Evolutionary conservation across 2,329 filamentous ascomycete species (phyloP), one percentile per base, ranked within the genome.

Genomic region (Aspergillus fijiensis): DNA sequence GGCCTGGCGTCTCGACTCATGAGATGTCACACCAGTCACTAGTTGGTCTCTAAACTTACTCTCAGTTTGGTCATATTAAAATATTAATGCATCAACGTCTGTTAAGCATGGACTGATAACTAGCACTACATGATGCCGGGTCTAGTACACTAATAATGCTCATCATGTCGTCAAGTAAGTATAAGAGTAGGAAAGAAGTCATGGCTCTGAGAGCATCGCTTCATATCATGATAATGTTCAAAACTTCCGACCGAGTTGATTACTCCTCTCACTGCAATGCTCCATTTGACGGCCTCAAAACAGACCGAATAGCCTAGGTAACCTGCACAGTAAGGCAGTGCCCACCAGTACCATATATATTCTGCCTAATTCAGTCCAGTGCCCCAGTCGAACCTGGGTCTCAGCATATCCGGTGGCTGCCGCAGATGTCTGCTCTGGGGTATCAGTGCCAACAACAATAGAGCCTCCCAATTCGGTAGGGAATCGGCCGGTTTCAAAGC

Each of bases 401-500:
- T 81, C 79, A 23, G 78, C 74, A 65, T 77, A 79, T 21, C 78
- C 79, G 45, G 69, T 69, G 47, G 69, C 69, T 23, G 72, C 70
- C 54, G 71, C 74, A 31, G 66, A 58, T 61, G 72, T 69, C 57
- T 74, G 73, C 48, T 65, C 65, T 21, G 66, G 60, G 14, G 68
- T 63, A 49, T 60, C 69, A 62, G 82, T 81, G 12, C 76, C 76
- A 21, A 76, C 79, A 58, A 81, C 79, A 70, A 73, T 80, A 76
- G 69, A 81, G 76, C 71, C 84, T 73, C 64, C 80, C 6, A 86
- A 80, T 64, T 89, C 88, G 4, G 87, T 82, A 0, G 95, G 95
- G 70, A 98, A 96, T 21, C 88, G 85, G 3, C 90, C 92, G 2
- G 88, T 93, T 16, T 84, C 82, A 58, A 89, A 80, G 73, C 92